phyloP scores from a whole-genome alignment of 2,329 filamentous ascomycete genomes.

The Sporothrix globosa region DNA sequence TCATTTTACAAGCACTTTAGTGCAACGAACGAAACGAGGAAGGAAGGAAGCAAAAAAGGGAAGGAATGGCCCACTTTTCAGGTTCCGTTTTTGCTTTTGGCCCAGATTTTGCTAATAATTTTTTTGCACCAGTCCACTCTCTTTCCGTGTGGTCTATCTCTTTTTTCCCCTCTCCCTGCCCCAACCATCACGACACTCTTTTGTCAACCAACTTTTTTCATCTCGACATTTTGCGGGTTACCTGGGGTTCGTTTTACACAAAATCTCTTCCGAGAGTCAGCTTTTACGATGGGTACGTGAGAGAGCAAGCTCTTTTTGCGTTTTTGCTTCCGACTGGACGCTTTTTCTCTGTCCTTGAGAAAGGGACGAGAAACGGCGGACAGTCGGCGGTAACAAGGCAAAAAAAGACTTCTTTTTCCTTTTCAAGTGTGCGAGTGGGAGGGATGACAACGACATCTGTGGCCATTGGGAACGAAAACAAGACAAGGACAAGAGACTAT shows the following conservation, averaged over 20 bases:
- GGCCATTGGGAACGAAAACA: conserved; percentile 5
- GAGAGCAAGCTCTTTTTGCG: conserved; percentile 34
- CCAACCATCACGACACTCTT: conserved; percentile 47
- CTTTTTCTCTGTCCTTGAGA: background rate
- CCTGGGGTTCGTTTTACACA: conserved; percentile 31
- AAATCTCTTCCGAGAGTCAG: conserved; percentile 41
- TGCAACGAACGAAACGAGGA: background rate
- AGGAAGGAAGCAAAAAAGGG: conserved; percentile 5
- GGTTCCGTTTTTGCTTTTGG: conserved; percentile 9
- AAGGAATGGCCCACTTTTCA: conserved; percentile 7
- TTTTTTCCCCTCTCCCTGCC: conserved; percentile 24
- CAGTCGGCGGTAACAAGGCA: background rate
- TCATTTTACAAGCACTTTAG: background rate
- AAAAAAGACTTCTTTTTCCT: conserved; percentile 26
- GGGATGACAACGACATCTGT: conserved; percentile 27
- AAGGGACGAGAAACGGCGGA: background rate
- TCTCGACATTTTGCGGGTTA: conserved; percentile 30
- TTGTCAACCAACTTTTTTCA: conserved; percentile 39
- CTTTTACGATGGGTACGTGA: conserved; percentile 67
- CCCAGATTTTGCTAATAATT: conserved; percentile 28
- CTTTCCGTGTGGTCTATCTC: conserved; percentile 12
- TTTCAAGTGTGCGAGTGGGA: conserved; percentile 38
- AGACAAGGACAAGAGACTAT: conserved; percentile 6
- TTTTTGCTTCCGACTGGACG: background rate
- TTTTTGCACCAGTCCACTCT: conserved; percentile 27